These are phyloP conservation scores for Venturia pyrina DNA, from an alignment of 2,329 filamentous ascomycete species.

Conservation along the genomic window DNA sequence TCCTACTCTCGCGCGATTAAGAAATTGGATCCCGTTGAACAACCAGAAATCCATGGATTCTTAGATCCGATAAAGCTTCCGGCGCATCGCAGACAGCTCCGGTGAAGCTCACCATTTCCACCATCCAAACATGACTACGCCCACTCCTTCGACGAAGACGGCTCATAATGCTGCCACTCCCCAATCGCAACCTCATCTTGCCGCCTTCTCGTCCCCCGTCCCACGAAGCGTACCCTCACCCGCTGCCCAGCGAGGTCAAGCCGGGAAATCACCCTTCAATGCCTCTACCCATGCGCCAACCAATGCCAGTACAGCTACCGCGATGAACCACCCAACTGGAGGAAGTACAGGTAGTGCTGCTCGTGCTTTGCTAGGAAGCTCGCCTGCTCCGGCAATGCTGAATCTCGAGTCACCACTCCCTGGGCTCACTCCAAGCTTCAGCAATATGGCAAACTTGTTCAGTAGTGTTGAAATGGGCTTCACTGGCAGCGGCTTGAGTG, in stretches of 20 bases:
- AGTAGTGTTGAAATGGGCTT: conserved; percentile 33
- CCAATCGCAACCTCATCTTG: conserved; percentile 24
- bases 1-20: neutral
- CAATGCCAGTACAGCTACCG: conserved; percentile 13
- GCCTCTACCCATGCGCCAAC: conserved; percentile 17
- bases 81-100: neutral
- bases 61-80: neutral
- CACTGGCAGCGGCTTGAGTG: conserved; percentile 29
- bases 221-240: conserved; percentile 30
- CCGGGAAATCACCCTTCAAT: conserved; percentile 29
- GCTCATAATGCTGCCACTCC: conserved; percentile 20
- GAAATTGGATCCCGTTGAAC: neutral
- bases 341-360: conserved; percentile 13
- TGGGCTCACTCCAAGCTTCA: conserved; percentile 27
- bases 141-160: conserved; percentile 23
- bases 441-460: conserved; percentile 18
- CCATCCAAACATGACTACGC: conserved; percentile 23
- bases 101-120: neutral
- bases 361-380: conserved; percentile 16
- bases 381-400: conserved; percentile 19
- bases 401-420: conserved; percentile 32
- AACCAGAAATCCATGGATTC: neutral
- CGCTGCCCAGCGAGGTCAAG: conserved; percentile 21
- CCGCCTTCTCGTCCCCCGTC: conserved; percentile 28
- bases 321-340: conserved; percentile 15